These are phyloP conservation scores for Liriodendron chinense DNA, from an alignment of 164 flowering plant species.

Conservation along the genomic window DNA sequence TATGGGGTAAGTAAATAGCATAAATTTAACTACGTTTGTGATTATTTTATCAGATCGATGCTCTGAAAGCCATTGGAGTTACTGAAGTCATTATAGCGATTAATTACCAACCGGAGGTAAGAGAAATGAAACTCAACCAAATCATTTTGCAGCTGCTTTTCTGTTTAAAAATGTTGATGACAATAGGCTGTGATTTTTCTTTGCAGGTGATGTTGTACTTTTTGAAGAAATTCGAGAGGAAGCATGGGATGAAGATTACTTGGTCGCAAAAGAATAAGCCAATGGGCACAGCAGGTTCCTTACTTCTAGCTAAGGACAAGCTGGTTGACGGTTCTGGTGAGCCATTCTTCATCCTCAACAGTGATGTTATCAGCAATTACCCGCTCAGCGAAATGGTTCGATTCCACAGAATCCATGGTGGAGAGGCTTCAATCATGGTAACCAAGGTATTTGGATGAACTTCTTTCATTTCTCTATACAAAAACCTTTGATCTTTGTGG, in stretches of 20 bases:
- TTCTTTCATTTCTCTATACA: no score
- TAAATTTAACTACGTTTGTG: not conserved
- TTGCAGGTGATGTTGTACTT: constrained; percentile 25
- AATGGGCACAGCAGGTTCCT: constrained; percentile 27
- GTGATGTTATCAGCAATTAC: constrained; percentile 21
- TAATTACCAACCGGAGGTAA: constrained; percentile 98
- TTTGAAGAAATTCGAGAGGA: constrained; percentile 20
- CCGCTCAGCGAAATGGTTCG: constrained; percentile 25
- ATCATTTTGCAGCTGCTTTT: not conserved
- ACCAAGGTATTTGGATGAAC: constrained; percentile 25
- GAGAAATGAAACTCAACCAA: not conserved
- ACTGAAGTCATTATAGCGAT: constrained; percentile 95
- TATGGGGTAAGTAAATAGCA: no score
- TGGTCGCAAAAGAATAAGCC: constrained; percentile 26
- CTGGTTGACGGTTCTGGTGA: constrained; percentile 31
- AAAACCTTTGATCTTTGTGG: not conserved
- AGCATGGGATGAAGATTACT: constrained; percentile 21
- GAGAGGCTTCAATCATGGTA: constrained; percentile 27
- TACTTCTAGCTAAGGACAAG: constrained; percentile 22
- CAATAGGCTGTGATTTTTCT: not conserved
- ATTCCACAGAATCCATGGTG: constrained; percentile 24
- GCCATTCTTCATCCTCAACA: constrained; percentile 28
- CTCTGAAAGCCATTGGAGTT: constrained; percentile 88
- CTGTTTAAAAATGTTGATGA: not conserved
- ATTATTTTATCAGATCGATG: constrained; percentile 71